Evolutionary conservation across 495 filamentous ascomycete genomes (phyloP), one percentile per base, ranked within the genome.

Genomic region (Xylaria curta): DNA sequence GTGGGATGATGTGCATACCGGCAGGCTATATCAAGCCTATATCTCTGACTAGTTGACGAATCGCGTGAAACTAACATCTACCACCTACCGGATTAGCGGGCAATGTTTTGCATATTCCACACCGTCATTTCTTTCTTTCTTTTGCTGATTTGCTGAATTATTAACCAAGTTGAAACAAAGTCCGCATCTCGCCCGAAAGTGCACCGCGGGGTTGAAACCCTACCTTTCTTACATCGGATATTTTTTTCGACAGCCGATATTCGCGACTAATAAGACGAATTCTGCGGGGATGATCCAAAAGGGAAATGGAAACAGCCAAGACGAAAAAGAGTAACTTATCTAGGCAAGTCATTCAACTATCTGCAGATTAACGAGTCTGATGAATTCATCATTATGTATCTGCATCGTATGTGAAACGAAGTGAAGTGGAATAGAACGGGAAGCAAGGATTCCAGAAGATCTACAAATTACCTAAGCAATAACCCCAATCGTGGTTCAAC

Each of bases 1-100:
- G 64, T 67, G 17, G 47, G 65, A 56, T 67, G 65, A 67, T 67
- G 49, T 44, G 65, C 65, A 67, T 56, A 44, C 19, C 44, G 15
- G 24, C 44, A 28, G 8, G 28, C 61, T 42, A 42, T 42, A 42
- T 42, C 38, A 13, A 42, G 38, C 10, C 38, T 38, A 24, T 31
- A 21, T 36, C 60, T 51, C 28, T 3, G 40, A 12, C 44, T 53
- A 19, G 40, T 24, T 15, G 28, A 31, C 63, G 46, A 66, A 66
- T 66, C 46, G 46, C 31, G 24, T 15, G 46, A 38, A 53, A 51
- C 63, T 31, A 28, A 24, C 15, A 28, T 53, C 46, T 66, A 53
- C 63, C 63, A 66, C 63, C 46, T 66, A 66, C 63, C 63, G 15
- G 10, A 66, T 66, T 38, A 26, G 63, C 44, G 9, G 26, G 26